Evolutionary conservation across 257 asterid species (phyloP), one percentile per base, ranked within the genome.

Genomic region (Petrea volubilis): DNA sequence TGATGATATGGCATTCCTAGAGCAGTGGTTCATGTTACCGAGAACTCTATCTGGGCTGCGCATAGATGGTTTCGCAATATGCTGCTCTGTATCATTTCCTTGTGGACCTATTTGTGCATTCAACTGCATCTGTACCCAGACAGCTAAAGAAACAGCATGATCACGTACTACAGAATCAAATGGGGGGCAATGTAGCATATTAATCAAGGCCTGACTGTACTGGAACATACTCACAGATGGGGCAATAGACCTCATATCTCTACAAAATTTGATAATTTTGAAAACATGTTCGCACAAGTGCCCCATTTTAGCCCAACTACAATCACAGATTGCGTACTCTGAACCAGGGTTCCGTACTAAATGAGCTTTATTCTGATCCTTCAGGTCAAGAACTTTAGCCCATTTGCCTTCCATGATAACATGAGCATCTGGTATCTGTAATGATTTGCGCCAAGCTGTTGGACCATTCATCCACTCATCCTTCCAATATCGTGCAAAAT

Each of bases 391-490:
- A 58, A 91, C 86, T 82, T 82, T 89, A 9, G 90, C 88, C 78
- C 52, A 76, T 71, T 80, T 74, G 72, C 86, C 88, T 63, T 94
- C 96, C 71, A 86, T 67, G 61, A 77, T 21, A 44, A 94, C 86
- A 56, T 79, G 83, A 57, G 87, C 58, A 79, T 94, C 98, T 21
- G 95, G 86, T 71, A 94, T 91, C 63, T 53, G 74, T 69, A 82
- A 69, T 28, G 97, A 87, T 79, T 83, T 87, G 36, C 81, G 78
- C 96, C 97, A 94, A 68, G 96, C 93, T 70, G 97, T 88, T 59
- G 92, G 87, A 64, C 93, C 93, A 74, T 86, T 85, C 82, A 77
- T 71, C 97, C 98, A 91, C 78, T 91, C 98, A 61, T 86, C 89
- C 77, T 81, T 94, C 87, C 92, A 60, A 58, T 94, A 94, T 41